Percentiles rank a stretch among this genome's conserved stretches.
These are phyloP conservation scores for Helichrysum umbraculigerum DNA, from an alignment of 129 eudicot genomes.

Conservation along the genomic window DNA sequence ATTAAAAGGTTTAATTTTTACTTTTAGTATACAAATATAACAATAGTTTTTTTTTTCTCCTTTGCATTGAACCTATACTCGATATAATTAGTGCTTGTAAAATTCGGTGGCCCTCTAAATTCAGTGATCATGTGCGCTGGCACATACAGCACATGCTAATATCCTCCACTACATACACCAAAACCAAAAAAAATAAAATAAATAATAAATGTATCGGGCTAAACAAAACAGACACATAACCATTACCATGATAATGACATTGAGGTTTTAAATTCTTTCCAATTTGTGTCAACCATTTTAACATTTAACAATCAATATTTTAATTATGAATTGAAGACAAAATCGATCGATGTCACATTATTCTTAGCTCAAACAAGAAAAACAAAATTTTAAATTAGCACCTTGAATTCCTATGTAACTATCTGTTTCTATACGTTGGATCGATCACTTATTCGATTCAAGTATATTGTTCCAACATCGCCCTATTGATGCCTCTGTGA, in stretches of 20 bases:
- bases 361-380: neutral
- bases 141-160: too few relatives aligned
- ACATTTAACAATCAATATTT: neutral
- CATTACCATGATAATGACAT: slow-evolving; percentile 12
- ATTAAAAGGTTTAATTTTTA: too few relatives aligned
- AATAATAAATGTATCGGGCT: too few relatives aligned
- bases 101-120: too few relatives aligned
- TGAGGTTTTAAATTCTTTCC: neutral
- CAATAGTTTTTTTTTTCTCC: too few relatives aligned
- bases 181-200: too few relatives aligned
- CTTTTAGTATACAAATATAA: too few relatives aligned
- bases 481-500: neutral
- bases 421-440: slow-evolving; percentile 2
- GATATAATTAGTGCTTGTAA: too few relatives aligned
- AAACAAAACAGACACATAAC: too few relatives aligned
- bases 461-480: slow-evolving; percentile 12
- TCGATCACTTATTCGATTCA: neutral
- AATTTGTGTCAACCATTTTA: neutral
- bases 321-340: neutral
- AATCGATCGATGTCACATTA: slow-evolving; percentile 8
- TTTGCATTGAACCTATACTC: too few relatives aligned
- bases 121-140: too few relatives aligned
- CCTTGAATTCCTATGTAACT: slow-evolving; percentile 22
- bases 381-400: neutral
- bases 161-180: too few relatives aligned